These are phyloP conservation scores for Magnaporthiopsis poae DNA, from an alignment of 2,329 filamentous ascomycete species.

Conservation along the genomic window DNA sequence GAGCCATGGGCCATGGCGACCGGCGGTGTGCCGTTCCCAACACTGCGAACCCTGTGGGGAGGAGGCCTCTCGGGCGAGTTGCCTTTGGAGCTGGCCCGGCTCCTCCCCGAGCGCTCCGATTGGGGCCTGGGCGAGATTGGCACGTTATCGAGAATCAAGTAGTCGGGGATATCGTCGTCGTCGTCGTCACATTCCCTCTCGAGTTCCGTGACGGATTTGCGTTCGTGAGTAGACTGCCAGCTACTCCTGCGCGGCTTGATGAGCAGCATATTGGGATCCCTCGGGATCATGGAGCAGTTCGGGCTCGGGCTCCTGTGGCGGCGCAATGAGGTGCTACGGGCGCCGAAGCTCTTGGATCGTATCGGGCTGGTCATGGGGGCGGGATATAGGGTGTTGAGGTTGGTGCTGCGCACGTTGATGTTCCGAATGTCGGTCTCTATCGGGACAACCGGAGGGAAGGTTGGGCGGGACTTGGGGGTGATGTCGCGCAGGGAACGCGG, in stretches of 20 bases:
- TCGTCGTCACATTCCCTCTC: conserved; percentile 70
- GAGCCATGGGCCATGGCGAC: conserved; percentile 50
- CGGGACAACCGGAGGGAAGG: conserved; percentile 26
- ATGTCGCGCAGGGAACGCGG: conserved; percentile 25
- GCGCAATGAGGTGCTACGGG: conserved; percentile 28
- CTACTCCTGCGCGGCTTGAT: conserved; percentile 47
- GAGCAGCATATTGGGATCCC: conserved; percentile 29
- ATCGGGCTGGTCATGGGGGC: conserved; percentile 19
- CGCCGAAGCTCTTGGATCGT: conserved; percentile 24
- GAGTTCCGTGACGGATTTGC: conserved; percentile 60
- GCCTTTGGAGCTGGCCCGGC: conserved; percentile 37
- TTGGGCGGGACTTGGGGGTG: conserved; percentile 28
- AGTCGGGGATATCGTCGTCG: conserved; percentile 68
- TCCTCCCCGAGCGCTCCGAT: conserved; percentile 37
- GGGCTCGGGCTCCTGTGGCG: conserved; percentile 45
- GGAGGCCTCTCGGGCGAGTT: conserved; percentile 1
- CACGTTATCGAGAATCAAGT: conserved; percentile 70
- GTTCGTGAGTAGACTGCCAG: conserved; percentile 58
- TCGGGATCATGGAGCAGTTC: conserved; percentile 33
- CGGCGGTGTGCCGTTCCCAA: conserved; percentile 56
- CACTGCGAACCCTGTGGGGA: conserved; percentile 11
- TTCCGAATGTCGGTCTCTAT: conserved; percentile 37
- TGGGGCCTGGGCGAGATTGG: conserved; percentile 65
- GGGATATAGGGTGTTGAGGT: conserved; percentile 26
- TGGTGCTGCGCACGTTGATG: conserved; percentile 43